Base-by-base conservation (phyloP, 2,329 filamentous ascomycete species). In the Sclerotinia borealis region DNA sequence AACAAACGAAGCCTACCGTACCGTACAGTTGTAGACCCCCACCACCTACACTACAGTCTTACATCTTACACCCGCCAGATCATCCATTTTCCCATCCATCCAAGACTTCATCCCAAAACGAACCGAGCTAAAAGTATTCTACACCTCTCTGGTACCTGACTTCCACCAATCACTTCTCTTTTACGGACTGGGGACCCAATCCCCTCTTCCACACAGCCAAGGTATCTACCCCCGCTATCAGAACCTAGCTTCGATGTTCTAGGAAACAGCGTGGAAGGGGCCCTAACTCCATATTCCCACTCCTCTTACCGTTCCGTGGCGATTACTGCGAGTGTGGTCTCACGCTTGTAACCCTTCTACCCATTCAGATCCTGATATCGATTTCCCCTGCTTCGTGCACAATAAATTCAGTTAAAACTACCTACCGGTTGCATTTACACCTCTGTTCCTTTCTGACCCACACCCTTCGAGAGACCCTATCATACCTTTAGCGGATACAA, bases 391-490 rank as follows among this genome's bases (percentile, higher is more conserved):
- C 54, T 58, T 58, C 54, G 15, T 19, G 29, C 39, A 58, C 39
- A 58, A 45, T 25, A 58, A 25, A 25, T 31, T 29, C 39, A 58
- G 41, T 34, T 3, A 45, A n/a, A n/a, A 34, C 27, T n/a, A 56
- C 37, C 54, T 58, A 34, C 54, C 36, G 36, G 51, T 19, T 58
- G 54, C 39, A 58, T 58, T 43, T 43, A 45, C 41, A 58, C 54
- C 41, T 58, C 54, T 45, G 10, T 31, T 58, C 10, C 54, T 58
- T 58, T 43, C 51, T 29, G 60, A 58, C 60, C 60, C 60, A 63
- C 60, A 49, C 60, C 43, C 25, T 48, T 41, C 43, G 19, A 63
- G 49, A 47, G 60, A 63, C 43, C 60, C 60, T 58, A 58, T 58
- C 43, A 63, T 25, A 63, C 51, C 56, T 41, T 43, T 47, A 56